These are phyloP conservation scores for Cadophora gregata DNA, from an alignment of 2,329 filamentous ascomycete genomes.

Conservation along the genomic window DNA sequence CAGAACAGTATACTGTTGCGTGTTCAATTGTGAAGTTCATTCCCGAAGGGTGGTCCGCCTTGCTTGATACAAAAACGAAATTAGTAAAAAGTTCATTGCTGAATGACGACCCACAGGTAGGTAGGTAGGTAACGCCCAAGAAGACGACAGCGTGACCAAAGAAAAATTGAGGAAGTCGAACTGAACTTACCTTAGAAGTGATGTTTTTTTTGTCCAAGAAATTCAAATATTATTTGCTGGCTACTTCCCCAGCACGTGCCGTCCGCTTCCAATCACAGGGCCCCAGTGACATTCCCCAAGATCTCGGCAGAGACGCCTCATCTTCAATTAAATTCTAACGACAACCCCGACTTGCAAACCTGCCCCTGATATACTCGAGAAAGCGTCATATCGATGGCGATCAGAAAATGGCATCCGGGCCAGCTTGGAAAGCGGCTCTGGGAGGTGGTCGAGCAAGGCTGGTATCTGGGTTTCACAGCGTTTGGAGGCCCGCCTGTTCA, in stretches of 20 bases:
- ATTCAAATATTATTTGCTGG: neutral
- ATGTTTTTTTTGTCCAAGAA: neutral
- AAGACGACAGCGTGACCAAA: no score
- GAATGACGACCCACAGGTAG: no score
- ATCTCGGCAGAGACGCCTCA: neutral
- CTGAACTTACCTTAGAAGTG: no score
- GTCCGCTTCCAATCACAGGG: neutral
- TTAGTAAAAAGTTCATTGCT: no score
- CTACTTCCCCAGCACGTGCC: neutral
- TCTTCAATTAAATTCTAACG: neutral
- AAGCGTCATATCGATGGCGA: neutral
- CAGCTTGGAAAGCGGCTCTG: conserved; percentile 21
- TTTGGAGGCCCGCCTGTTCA: conserved; percentile 74
- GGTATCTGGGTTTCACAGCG: conserved; percentile 68
- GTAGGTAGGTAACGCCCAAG: no score
- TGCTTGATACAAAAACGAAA: no score
- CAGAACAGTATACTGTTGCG: no score
- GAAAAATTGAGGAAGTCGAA: no score
- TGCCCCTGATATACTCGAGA: neutral
- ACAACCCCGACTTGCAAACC: neutral
- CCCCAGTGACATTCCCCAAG: neutral
- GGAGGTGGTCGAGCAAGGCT: conserved; percentile 46
- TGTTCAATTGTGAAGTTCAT: no score
- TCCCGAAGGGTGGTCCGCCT: no score
- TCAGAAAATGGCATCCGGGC: conserved; percentile 16